Conservation (phyloP, 2,329 filamentous ascomycete genomes). For the Gnomoniopsis sp. region DNA sequence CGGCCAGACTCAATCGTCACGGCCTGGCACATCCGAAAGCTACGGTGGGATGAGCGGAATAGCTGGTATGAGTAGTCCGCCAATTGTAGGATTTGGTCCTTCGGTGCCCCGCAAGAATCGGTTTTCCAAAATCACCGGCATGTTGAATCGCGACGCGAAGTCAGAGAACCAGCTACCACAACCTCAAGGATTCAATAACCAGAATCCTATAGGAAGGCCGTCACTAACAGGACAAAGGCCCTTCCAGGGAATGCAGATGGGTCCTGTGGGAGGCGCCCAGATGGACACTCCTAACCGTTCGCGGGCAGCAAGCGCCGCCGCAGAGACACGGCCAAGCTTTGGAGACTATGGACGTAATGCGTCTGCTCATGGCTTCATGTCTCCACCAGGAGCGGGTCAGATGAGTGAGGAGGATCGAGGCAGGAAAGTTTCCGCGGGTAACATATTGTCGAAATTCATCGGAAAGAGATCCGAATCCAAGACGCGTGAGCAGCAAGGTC, state of each 20-base stretch:
- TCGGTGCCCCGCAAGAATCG: conserved; percentile 36
- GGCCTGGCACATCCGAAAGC: conserved; percentile 14
- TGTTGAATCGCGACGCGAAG: conserved; percentile 26
- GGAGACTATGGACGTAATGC: conserved; percentile 12
- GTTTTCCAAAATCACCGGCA: conserved; percentile 37
- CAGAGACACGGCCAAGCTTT: conserved; percentile 18
- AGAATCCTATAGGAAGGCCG: conserved; percentile 20
- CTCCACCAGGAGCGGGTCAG: neutral
- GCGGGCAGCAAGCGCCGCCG: conserved; percentile 20
- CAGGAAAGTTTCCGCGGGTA: conserved; percentile 21
- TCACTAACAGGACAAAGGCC: conserved; percentile 19
- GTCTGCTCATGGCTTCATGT: conserved; percentile 8
- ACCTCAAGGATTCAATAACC: conserved; percentile 6
- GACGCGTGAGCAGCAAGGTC: conserved; percentile 18
- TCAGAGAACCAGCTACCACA: conserved; percentile 11
- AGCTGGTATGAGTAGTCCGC: neutral
- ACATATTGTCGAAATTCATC: conserved; percentile 23
- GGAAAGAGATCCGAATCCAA: conserved; percentile 21
- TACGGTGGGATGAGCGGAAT: neutral
- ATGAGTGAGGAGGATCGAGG: conserved; percentile 22
- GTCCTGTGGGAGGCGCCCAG: neutral
- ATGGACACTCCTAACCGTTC: conserved; percentile 11
- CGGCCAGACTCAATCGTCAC: conserved; percentile 13
- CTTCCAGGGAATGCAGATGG: conserved; percentile 1
- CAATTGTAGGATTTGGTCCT: conserved; percentile 16